These are phyloP conservation scores for Trichoderma breve DNA, from an alignment of 2,329 filamentous ascomycete genomes.

Conservation along the genomic window DNA sequence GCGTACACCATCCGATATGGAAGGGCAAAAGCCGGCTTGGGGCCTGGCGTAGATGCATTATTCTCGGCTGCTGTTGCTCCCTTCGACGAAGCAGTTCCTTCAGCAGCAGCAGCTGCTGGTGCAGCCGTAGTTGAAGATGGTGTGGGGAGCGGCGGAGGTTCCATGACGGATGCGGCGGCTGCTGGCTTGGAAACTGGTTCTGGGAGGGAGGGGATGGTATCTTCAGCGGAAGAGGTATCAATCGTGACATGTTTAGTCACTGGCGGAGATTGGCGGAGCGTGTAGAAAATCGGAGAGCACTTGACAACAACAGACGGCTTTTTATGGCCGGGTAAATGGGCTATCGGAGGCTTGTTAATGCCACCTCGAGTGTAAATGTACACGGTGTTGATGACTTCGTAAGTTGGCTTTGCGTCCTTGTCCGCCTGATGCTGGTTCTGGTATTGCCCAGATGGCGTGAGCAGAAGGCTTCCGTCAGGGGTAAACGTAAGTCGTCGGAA, in stretches of 20 bases:
- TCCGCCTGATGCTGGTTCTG: conserved; percentile 70
- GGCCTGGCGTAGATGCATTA: conserved; percentile 52
- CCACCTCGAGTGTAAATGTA: conserved; percentile 97
- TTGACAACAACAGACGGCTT: conserved; percentile 95
- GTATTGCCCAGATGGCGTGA: conserved; percentile 94
- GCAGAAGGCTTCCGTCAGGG: conserved; percentile 87
- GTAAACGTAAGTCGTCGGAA: conserved; percentile 93
- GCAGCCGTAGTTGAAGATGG: conserved; percentile 33
- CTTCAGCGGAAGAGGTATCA: conserved; percentile 85
- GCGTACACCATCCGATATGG: conserved; percentile 95
- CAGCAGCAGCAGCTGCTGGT: conserved; percentile 32
- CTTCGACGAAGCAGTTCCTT: conserved; percentile 48
- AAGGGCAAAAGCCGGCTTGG: conserved; percentile 73
- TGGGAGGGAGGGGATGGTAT: conserved; percentile 77
- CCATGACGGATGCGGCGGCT: conserved; percentile 66
- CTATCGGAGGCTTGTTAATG: conserved; percentile 93
- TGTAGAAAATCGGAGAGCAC: conserved; percentile 89
- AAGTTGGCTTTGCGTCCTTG: conserved; percentile 68
- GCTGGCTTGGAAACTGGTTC: conserved; percentile 71
- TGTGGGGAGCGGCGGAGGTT: conserved; percentile 69
- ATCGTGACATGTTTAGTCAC: conserved; percentile 87
- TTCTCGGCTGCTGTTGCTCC: conserved; percentile 45
- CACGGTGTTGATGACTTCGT: conserved; percentile 93
- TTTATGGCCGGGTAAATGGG: conserved; percentile 93
- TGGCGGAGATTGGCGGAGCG: conserved; percentile 65